These are phyloP conservation scores for Lycium barbarum DNA, from an alignment of 257 asterid genomes.

Conservation along the genomic window DNA sequence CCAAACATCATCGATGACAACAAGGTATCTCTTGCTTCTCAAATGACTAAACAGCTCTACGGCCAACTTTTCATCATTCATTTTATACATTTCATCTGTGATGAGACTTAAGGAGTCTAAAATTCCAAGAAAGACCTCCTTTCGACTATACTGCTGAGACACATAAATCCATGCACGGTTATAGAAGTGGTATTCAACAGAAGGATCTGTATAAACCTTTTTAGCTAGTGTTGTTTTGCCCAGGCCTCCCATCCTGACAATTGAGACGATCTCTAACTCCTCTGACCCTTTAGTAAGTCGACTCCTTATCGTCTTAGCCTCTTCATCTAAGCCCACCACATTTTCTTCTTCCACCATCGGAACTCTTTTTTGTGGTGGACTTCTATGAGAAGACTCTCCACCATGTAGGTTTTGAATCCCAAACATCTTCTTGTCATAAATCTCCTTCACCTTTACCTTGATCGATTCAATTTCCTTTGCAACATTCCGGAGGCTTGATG, in stretches of 20 bases:
- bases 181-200: slow-evolving; percentile 39
- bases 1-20: slow-evolving; percentile 49
- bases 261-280: slow-evolving; percentile 36
- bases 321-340: slow-evolving; percentile 47
- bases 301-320: slow-evolving; percentile 37
- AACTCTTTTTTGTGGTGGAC: slow-evolving; percentile 32
- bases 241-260: slow-evolving; percentile 47
- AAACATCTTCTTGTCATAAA: slow-evolving; percentile 52
- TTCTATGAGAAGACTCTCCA: slow-evolving; percentile 37
- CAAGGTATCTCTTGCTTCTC: slow-evolving; percentile 40
- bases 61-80: slow-evolving; percentile 38
- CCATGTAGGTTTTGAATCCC: slow-evolving; percentile 49
- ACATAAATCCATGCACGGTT: slow-evolving; percentile 46
- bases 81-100: slow-evolving; percentile 36
- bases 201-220: slow-evolving; percentile 36
- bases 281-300: slow-evolving; percentile 38
- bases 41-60: slow-evolving; percentile 38
- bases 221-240: slow-evolving; percentile 46
- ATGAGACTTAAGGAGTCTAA: slow-evolving; percentile 37
- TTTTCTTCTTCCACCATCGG: slow-evolving; percentile 46
- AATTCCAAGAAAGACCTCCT: slow-evolving; percentile 46
- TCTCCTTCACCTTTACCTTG: slow-evolving; percentile 43
- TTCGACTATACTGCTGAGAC: slow-evolving; percentile 46
- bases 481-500: slow-evolving; percentile 43
- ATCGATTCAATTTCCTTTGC: slow-evolving; percentile 45